Conservation (phyloP, 139 green algal genomes). For the Desmodesmus armatus region DNA sequence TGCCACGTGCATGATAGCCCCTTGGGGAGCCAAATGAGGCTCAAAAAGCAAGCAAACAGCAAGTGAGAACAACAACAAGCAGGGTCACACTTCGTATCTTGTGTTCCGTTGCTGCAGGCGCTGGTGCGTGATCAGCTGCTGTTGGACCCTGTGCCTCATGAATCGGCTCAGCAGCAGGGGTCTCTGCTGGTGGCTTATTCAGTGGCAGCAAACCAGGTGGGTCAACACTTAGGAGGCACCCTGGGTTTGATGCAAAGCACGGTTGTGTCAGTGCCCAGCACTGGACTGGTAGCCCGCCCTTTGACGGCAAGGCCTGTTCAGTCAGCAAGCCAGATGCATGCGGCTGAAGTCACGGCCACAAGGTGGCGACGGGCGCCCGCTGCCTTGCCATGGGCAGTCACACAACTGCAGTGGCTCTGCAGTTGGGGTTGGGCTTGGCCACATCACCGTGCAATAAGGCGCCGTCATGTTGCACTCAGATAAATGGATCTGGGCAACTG, state of each 20-base stretch:
- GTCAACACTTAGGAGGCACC: not conserved
- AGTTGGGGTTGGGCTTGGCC: too few species aligned
- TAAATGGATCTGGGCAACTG: too few species aligned
- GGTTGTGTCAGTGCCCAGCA: not conserved
- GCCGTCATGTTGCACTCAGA: too few species aligned
- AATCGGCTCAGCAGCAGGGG: slow-evolving; percentile 64
- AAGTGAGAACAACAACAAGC: not conserved
- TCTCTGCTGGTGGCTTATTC: slow-evolving; percentile 63
- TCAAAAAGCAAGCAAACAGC: too few species aligned
- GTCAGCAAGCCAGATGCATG: not conserved
- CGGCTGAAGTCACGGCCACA: not conserved
- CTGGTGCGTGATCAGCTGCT: slow-evolving; percentile 59
- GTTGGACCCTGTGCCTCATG: slow-evolving; percentile 68
- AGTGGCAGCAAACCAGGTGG: slow-evolving; percentile 55
- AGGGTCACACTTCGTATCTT: not conserved
- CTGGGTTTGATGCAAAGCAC: not conserved
- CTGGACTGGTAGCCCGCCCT: not conserved
- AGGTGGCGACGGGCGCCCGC: not conserved
- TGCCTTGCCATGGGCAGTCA: not conserved
- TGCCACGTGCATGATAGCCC: not conserved
- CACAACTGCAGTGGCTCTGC: too few species aligned
- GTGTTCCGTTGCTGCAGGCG: slow-evolving; percentile 42
- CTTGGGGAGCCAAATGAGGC: too few species aligned
- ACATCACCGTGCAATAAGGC: too few species aligned
- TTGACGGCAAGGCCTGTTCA: not conserved